Percentiles rank a stretch among this genome's conserved stretches.
These are phyloP conservation scores for Macrolepiota albuminosa DNA, from an alignment of 768 basidiomycete genomes.

Conservation along the genomic window DNA sequence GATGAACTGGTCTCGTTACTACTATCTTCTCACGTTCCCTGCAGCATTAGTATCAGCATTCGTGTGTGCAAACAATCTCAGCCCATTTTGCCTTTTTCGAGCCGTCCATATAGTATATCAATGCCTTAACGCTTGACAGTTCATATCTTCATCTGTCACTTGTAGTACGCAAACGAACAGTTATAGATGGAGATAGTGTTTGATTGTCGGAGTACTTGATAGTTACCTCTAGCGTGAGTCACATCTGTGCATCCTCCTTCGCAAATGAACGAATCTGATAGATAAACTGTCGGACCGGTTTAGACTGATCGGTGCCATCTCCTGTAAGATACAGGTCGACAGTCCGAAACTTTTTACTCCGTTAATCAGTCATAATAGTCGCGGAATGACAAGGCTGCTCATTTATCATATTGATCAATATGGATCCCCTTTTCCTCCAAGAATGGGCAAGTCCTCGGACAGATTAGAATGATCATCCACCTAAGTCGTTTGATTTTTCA, in stretches of 20 bases:
- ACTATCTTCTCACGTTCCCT: no score
- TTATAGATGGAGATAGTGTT: neutral
- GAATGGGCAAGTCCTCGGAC: neutral
- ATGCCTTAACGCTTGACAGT: neutral
- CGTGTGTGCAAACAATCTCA: no score
- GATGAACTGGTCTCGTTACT: neutral
- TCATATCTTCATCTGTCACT: neutral
- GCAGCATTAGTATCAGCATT: neutral
- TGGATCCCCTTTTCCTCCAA: neutral
- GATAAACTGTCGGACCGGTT: neutral
- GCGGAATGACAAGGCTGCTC: no score
- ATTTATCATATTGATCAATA: neutral
- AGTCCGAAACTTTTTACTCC: neutral
- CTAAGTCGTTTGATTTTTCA: neutral
- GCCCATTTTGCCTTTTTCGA: neutral
- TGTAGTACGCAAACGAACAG: neutral
- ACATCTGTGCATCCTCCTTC: neutral
- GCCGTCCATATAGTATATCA: neutral
- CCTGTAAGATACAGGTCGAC: neutral
- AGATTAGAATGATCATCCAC: neutral
- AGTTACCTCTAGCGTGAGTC: neutral
- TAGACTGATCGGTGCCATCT: neutral
- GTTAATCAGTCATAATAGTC: neutral
- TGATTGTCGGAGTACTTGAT: neutral
- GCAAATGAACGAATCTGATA: neutral